Evolutionary conservation across 2,329 filamentous ascomycete genomes (phyloP).

Genomic region (Fusarium newnesense): DNA sequence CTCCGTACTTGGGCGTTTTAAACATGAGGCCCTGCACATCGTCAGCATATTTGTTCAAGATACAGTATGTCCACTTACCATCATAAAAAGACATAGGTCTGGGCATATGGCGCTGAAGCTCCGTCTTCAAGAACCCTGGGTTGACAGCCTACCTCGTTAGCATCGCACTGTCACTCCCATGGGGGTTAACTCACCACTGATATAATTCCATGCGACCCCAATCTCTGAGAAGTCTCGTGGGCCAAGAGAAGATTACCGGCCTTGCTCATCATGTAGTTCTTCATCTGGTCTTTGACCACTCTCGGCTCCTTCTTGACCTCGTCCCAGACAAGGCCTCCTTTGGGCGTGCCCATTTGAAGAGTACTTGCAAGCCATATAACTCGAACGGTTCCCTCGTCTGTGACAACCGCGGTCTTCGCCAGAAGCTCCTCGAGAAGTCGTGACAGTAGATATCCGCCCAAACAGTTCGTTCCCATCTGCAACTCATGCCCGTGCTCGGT

Average conservation of each 20-base stretch:
- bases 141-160: constrained; percentile 29
- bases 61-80: constrained; percentile 1
- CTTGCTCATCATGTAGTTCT: constrained; percentile 41
- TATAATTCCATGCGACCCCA: constrained; percentile 25
- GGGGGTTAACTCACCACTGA: constrained; percentile 12
- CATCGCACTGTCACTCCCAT: background rate
- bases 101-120: constrained; percentile 33
- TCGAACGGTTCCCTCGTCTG: constrained; percentile 17
- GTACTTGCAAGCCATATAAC: constrained; percentile 34
- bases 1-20: constrained; percentile 30
- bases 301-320: constrained; percentile 19
- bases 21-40: constrained; percentile 23
- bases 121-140: constrained; percentile 34
- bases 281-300: constrained; percentile 25
- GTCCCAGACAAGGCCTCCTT: constrained; percentile 30
- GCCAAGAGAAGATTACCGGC: constrained; percentile 28
- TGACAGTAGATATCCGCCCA: constrained; percentile 28
- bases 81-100: constrained; percentile 30
- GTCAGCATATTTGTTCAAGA: background rate
- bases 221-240: constrained; percentile 17
- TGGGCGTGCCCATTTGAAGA: constrained; percentile 28
- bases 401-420: background rate
- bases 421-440: constrained; percentile 19
- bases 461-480: constrained; percentile 37
- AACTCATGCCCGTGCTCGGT: constrained; percentile 29